These are phyloP conservation scores for Lactuca saligna DNA, from an alignment of 129 eudicot genomes.

Conservation along the genomic window DNA sequence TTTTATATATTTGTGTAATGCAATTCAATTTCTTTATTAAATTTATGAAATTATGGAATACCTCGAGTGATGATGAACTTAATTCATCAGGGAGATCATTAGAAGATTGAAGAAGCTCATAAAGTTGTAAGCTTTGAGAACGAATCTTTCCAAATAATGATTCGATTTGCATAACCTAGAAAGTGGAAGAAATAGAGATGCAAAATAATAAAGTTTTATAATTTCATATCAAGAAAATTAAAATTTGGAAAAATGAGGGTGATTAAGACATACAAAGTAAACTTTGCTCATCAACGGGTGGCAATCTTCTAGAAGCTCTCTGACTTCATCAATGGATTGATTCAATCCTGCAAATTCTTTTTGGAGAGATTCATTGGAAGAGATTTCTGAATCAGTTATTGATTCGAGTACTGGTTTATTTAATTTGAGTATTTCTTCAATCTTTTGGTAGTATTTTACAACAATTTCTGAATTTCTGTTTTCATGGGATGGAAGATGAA, in stretches of 20 bases:
- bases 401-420: constrained; percentile 67
- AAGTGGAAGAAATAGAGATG: background rate
- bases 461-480: constrained; percentile 48
- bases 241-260: background rate
- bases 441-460: constrained; percentile 57
- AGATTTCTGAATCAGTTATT: constrained; percentile 48
- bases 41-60: constrained; percentile 19
- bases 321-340: constrained; percentile 61
- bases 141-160: constrained; percentile 47
- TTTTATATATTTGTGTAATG: background rate
- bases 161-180: constrained; percentile 86
- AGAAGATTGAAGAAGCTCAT: constrained; percentile 61
- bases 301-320: constrained; percentile 66
- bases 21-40: no score
- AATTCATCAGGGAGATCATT: constrained; percentile 52
- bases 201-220: background rate
- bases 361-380: constrained; percentile 63
- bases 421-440: constrained; percentile 71
- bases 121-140: constrained; percentile 52
- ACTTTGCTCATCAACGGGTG: constrained; percentile 85
- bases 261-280: constrained; percentile 65
- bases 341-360: constrained; percentile 51
- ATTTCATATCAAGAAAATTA: background rate
- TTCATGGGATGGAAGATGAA: constrained; percentile 52
- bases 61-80: constrained; percentile 77